phyloP scores from a whole-genome alignment of 345 rosid genomes.

The Cardamine chenopodiifolia region DNA sequence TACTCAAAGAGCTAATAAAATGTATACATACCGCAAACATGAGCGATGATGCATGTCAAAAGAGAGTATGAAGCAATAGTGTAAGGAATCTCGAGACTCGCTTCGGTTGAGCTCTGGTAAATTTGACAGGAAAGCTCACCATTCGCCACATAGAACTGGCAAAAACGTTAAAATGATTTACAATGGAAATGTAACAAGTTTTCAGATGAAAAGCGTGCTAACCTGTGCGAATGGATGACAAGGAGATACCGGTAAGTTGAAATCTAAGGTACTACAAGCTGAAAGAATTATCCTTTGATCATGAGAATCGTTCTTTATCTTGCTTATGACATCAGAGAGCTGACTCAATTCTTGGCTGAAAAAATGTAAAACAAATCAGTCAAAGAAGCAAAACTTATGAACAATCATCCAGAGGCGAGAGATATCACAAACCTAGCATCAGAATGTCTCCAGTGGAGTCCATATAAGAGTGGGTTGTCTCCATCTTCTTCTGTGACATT shows the following conservation, averaged over 20 bases:
- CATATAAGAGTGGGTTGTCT: slow-evolving; percentile 70
- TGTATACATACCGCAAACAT: slow-evolving; percentile 71
- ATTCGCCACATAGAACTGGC: slow-evolving; percentile 85
- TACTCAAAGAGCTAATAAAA: neutral
- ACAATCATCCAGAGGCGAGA: neutral
- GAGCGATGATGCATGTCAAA: slow-evolving; percentile 83
- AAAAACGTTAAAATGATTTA: slow-evolving; percentile 8
- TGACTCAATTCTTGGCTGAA: slow-evolving; percentile 77
- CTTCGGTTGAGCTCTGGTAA: slow-evolving; percentile 88
- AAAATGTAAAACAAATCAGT: slow-evolving; percentile 4
- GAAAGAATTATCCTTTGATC: slow-evolving; percentile 74
- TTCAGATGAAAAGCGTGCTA: neutral
- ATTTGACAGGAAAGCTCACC: slow-evolving; percentile 91
- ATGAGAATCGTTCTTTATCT: slow-evolving; percentile 74
- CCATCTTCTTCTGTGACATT: slow-evolving; percentile 74
- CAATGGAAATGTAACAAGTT: neutral
- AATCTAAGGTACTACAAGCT: slow-evolving; percentile 76
- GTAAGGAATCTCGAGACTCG: slow-evolving; percentile 82
- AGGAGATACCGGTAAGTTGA: slow-evolving; percentile 74
- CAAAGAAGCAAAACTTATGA: slow-evolving; percentile 9
- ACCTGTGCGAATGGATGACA: slow-evolving; percentile 89
- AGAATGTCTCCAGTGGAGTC: slow-evolving; percentile 84
- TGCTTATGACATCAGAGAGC: slow-evolving; percentile 71
- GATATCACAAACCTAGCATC: slow-evolving; percentile 68
- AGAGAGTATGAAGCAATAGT: slow-evolving; percentile 84